A percentile compares a stretch with the other conserved stretches of the same genome.
Evolutionary conservation across 768 basidiomycete species (phyloP).

Genomic region (Lentinula lateritia): DNA sequence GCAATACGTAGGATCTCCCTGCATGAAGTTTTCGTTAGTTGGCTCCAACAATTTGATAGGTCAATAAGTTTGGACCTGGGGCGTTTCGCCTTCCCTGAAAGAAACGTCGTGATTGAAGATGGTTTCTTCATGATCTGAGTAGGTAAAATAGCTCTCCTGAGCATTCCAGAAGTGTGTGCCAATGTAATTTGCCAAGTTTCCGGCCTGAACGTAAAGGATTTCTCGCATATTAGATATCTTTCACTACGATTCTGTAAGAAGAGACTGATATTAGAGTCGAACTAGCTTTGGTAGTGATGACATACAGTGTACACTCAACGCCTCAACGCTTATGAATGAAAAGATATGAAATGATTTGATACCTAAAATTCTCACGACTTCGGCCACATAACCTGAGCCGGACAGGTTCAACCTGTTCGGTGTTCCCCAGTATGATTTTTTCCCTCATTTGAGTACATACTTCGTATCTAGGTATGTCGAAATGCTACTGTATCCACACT

Average conservation of each 20-base stretch:
- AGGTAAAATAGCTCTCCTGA: constrained; percentile 64
- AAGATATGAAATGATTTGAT: too few relatives aligned
- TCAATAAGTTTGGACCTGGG: constrained; percentile 32
- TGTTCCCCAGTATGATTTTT: too few relatives aligned
- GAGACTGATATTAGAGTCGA: too few relatives aligned
- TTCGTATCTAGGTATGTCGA: too few relatives aligned
- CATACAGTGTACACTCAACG: neutral
- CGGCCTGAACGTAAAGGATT: constrained; percentile 75
- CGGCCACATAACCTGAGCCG: neutral
- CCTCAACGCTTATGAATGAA: too few relatives aligned
- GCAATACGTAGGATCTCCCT: constrained; percentile 46
- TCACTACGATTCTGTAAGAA: too few relatives aligned
- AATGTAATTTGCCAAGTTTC: constrained; percentile 56
- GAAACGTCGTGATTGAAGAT: constrained; percentile 52
- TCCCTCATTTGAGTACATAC: too few relatives aligned
- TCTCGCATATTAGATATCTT: constrained; percentile 50
- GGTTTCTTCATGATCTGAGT: constrained; percentile 37
- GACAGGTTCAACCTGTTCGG: too few relatives aligned
- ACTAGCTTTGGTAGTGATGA: too few relatives aligned
- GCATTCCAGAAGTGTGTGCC: constrained; percentile 83
- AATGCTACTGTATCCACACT: too few relatives aligned
- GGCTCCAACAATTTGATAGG: neutral
- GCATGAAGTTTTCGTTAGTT: neutral
- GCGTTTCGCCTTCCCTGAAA: constrained; percentile 55
- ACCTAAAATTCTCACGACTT: neutral